Percentiles rank a stretch among this genome's conserved stretches.
These are phyloP conservation scores for Daldinia childiae DNA, from an alignment of 495 filamentous ascomycete species.

Conservation along the genomic window DNA sequence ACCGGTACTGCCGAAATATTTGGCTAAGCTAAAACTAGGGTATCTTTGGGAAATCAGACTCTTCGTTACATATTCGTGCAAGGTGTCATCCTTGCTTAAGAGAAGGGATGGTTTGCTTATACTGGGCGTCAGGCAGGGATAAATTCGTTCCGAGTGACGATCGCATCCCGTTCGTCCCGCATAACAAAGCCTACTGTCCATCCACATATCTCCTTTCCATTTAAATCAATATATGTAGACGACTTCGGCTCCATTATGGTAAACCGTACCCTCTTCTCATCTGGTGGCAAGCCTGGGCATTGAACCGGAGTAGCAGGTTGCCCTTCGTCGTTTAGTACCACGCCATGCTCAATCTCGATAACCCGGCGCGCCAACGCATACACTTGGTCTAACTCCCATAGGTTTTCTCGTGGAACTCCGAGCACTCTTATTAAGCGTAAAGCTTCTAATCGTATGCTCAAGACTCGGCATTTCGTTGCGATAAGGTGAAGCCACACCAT, in stretches of 20 bases:
- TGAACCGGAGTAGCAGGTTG: constrained; percentile 1
- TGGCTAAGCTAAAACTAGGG: neutral
- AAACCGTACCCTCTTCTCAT: constrained; percentile 32
- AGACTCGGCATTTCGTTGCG: constrained; percentile 55
- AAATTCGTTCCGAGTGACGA: constrained; percentile 18
- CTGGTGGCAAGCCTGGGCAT: constrained; percentile 19
- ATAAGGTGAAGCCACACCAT: constrained; percentile 56
- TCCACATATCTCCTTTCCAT: constrained; percentile 22
- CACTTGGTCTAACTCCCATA: constrained; percentile 46
- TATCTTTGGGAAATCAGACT: neutral
- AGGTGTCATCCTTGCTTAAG: neutral
- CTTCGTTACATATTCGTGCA: neutral
- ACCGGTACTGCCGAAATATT: neutral
- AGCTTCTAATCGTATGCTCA: constrained; percentile 51
- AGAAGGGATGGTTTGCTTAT: neutral
- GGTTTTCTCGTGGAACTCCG: constrained; percentile 36
- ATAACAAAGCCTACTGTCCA: constrained; percentile 30
- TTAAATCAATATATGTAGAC: constrained; percentile 3
- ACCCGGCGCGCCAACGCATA: constrained; percentile 41
- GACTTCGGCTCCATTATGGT: constrained; percentile 17
- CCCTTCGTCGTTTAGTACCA: constrained; percentile 23
- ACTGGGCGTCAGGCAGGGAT: neutral
- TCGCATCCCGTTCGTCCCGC: constrained; percentile 2
- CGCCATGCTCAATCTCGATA: constrained; percentile 50
- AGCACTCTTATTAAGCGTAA: constrained; percentile 39